Evolutionary conservation across 345 rosid species (phyloP), one percentile per base, ranked within the genome.

Genomic region (Combretum micranthum): DNA sequence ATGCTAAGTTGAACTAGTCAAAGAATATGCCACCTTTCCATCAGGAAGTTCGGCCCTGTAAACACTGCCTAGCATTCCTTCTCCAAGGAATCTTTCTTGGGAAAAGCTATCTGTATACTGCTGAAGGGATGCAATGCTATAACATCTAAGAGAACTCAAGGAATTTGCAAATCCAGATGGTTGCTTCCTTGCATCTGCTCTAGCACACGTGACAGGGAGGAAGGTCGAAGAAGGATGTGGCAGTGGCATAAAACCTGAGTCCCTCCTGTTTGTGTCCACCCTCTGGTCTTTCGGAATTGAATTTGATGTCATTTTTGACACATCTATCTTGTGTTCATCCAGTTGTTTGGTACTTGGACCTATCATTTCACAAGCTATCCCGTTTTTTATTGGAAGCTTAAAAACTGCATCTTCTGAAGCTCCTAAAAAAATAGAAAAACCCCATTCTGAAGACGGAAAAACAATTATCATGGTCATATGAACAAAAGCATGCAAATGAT

Each of bases 61-160:
- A 37, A 83, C 84, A 58, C 82, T 75, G 42, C 96, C 90, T 32
- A 89, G 76, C 20, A 71, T 64, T 63, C 94, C 99, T 75, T 87
- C 80, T 44, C 99, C 97, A 43, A 93, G 63, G 50, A 85, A 74
- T 62, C 78, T 86, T 61, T 82, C 91, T 53, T 83, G 87, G 19
- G 88, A 74, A 56, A 89, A 93, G 64, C 88, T 79, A 44, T 80
- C 67, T 44, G 99, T 83, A 68, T 73, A 80, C 62, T 84, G 88
- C 80, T 93, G 99, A 70, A 93, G 96, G 10, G 87, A 75, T 17
- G 94, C 92, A 59, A 89, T 67, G 47, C 82, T 73, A 72, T 87
- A 87, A 61, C 71, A 72, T 7, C 59, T 79, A 42, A 71, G 59
- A 18, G 85, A 76, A 73, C 71, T 54, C 42, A 69, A 44, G 39